phyloP scores from a whole-genome alignment of 148 eudicot genomes.

The Camellia granthamiana region DNA sequence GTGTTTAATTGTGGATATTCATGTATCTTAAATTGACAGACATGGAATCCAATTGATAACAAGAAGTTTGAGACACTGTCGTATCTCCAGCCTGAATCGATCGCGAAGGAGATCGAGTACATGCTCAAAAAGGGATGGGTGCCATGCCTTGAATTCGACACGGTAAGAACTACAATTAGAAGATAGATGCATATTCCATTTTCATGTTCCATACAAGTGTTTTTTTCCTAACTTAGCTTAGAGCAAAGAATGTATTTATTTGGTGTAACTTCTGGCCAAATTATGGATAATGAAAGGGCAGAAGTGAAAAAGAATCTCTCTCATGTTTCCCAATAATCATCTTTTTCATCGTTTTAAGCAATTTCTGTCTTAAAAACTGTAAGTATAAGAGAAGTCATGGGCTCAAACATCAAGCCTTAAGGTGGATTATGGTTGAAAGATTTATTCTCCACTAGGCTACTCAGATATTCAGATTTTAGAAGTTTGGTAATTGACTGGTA shows the following conservation, averaged over 20 bases:
- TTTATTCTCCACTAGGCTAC: too few species aligned
- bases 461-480: too few species aligned
- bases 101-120: slow-evolving; percentile 48
- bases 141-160: slow-evolving; percentile 49
- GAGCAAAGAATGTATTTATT: background rate
- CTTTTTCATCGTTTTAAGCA: too few species aligned
- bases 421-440: too few species aligned
- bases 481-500: too few species aligned
- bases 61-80: slow-evolving; percentile 66
- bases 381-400: too few species aligned
- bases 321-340: too few species aligned
- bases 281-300: too few species aligned
- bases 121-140: slow-evolving; percentile 53
- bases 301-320: too few species aligned
- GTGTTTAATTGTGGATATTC: background rate
- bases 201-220: background rate
- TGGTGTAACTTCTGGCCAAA: too few species aligned
- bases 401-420: too few species aligned
- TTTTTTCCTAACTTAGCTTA: background rate
- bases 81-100: slow-evolving; percentile 49
- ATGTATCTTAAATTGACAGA: slow-evolving; percentile 21
- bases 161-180: background rate
- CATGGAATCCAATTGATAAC: slow-evolving; percentile 46
- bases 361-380: too few species aligned
- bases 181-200: background rate